phyloP scores from a whole-genome alignment of 495 filamentous ascomycete species.

The Talaromyces proteolyticus region DNA sequence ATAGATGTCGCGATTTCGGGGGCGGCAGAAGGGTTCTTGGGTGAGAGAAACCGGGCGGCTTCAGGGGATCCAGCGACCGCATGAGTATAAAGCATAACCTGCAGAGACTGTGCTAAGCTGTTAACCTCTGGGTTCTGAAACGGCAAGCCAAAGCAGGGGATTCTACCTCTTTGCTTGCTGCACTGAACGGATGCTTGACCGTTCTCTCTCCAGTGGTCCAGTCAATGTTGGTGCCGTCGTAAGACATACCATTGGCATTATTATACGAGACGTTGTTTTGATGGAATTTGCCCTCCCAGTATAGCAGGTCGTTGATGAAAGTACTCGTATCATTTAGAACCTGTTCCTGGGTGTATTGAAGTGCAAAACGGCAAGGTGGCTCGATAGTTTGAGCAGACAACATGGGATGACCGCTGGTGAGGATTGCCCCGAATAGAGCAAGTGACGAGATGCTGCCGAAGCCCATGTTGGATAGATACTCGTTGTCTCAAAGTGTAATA shows the following conservation, averaged over 20 bases:
- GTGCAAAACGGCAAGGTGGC: slow-evolving; percentile 24
- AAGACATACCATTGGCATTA: slow-evolving; percentile 25
- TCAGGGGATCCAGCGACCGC: slow-evolving; percentile 18
- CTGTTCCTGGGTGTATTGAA: slow-evolving; percentile 15
- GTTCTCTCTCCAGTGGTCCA: slow-evolving; percentile 22
- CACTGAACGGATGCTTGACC: slow-evolving; percentile 25
- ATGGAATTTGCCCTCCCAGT: slow-evolving; percentile 30
- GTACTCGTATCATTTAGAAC: slow-evolving; percentile 15
- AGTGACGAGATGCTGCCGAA: too few relatives aligned
- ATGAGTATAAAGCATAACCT: slow-evolving; percentile 30
- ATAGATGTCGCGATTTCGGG: slow-evolving; percentile 18
- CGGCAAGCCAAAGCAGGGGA: too few relatives aligned
- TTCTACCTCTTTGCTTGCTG: slow-evolving; percentile 29
- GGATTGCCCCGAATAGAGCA: too few relatives aligned
- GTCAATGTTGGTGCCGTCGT: slow-evolving; percentile 29
- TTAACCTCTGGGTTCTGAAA: too few relatives aligned
- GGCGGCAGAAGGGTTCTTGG: slow-evolving; percentile 15
- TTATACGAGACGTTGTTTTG: slow-evolving; percentile 28
- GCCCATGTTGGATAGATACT: too few relatives aligned
- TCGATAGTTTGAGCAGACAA: too few relatives aligned
- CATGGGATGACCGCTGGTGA: too few relatives aligned
- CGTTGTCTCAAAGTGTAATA: too few relatives aligned
- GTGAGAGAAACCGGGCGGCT: slow-evolving; percentile 23
- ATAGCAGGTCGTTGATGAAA: slow-evolving; percentile 23
- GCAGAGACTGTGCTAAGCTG: slow-evolving; percentile 18